phyloP scores from a whole-genome alignment of 495 filamentous ascomycete genomes.

The Penicillium psychrofluorescens region DNA sequence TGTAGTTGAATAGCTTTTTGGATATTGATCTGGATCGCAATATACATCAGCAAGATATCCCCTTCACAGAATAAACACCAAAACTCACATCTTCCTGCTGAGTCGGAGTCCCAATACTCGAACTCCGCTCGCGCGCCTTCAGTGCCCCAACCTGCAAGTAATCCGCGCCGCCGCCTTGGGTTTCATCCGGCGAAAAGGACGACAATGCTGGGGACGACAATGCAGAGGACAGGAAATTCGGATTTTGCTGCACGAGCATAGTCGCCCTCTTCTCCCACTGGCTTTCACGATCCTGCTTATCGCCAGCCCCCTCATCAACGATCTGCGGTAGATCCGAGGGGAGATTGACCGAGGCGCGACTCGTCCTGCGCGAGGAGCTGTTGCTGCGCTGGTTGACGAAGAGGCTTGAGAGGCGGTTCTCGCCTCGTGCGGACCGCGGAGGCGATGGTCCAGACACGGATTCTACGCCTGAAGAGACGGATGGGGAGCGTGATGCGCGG shows the following conservation, averaged over 20 bases:
- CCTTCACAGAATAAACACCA: neutral
- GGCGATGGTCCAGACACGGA: slow-evolving; percentile 24
- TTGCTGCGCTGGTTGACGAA: slow-evolving; percentile 50
- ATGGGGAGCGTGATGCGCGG: slow-evolving; percentile 35
- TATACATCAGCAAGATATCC: neutral
- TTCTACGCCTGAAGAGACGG: slow-evolving; percentile 27
- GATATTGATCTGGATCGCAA: slow-evolving; percentile 58
- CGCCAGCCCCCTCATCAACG: slow-evolving; percentile 33
- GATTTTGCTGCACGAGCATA: slow-evolving; percentile 65
- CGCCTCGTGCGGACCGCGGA: slow-evolving; percentile 19
- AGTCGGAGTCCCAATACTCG: slow-evolving; percentile 29
- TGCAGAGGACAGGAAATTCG: slow-evolving; percentile 22
- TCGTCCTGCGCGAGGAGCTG: slow-evolving; percentile 25
- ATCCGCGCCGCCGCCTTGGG: slow-evolving; percentile 6
- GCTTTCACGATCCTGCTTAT: slow-evolving; percentile 45
- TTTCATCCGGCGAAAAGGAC: slow-evolving; percentile 3
- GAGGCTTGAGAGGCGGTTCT: slow-evolving; percentile 58
- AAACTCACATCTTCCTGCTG: slow-evolving; percentile 36
- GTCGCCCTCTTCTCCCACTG: slow-evolving; percentile 88
- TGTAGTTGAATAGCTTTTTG: slow-evolving; percentile 95
- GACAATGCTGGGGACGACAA: slow-evolving; percentile 17
- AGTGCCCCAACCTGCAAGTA: slow-evolving; percentile 5
- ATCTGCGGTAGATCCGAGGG: slow-evolving; percentile 75
- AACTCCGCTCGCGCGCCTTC: slow-evolving; percentile 21
- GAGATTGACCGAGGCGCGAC: slow-evolving; percentile 58